Evolutionary conservation across 1,284 basidiomycete species (phyloP).

Genomic region (Fomitopsis pinicola): DNA sequence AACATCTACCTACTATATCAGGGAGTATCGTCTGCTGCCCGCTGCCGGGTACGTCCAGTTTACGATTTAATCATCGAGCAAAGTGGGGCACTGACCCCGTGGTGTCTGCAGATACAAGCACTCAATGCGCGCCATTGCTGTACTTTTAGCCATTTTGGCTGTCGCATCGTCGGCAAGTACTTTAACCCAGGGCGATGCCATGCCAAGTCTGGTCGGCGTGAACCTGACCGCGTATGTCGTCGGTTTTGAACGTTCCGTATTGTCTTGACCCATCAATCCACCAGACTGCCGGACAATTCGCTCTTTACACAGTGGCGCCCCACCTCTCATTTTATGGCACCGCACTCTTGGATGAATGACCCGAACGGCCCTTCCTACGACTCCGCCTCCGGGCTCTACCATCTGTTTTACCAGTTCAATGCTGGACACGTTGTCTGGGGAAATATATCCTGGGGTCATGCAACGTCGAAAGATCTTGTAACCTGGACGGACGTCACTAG

Average conservation of each 20-base stretch:
- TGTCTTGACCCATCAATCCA: not conserved
- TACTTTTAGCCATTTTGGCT: not conserved
- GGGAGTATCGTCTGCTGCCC: too few relatives aligned
- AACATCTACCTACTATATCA: too few relatives aligned
- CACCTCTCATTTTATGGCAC: not conserved
- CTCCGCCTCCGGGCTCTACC: not conserved
- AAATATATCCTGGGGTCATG: not conserved
- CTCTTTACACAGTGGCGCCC: not conserved
- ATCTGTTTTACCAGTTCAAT: not conserved
- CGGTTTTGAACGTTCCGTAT: not conserved
- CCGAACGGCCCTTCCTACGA: not conserved
- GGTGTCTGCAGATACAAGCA: not conserved
- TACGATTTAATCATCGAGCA: too few relatives aligned
- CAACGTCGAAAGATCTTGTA: not conserved
- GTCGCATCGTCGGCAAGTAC: not conserved
- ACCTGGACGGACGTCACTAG: not conserved
- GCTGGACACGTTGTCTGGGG: not conserved
- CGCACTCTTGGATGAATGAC: not conserved
- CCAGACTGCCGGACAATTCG: not conserved
- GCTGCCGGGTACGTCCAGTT: too few relatives aligned
- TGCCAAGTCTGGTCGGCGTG: not conserved
- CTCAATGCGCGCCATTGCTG: not conserved
- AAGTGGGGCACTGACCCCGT: too few relatives aligned
- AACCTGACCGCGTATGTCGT: not conserved
- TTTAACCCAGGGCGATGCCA: not conserved